These are phyloP conservation scores for Coprinopsis marcescibilis DNA, from an alignment of 768 basidiomycete species.

Conservation along the genomic window DNA sequence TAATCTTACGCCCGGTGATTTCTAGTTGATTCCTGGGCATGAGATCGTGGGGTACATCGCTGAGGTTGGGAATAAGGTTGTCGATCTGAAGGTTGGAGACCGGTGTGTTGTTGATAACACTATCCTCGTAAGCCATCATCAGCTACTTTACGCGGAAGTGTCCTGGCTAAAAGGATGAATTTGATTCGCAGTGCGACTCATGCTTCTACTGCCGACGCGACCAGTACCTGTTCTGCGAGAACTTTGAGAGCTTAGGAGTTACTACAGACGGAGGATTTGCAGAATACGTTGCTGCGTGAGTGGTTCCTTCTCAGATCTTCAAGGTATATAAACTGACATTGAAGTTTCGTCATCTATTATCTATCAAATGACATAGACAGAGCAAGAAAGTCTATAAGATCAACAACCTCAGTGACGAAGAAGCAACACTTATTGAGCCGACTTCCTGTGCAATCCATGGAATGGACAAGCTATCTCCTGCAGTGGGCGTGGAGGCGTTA, in stretches of 20 bases:
- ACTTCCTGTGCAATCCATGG: slow-evolving; percentile 91
- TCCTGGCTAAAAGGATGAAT: slow-evolving; percentile 3
- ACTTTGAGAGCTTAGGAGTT: slow-evolving; percentile 78
- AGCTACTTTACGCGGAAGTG: slow-evolving; percentile 4
- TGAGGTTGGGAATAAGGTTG: slow-evolving; percentile 74
- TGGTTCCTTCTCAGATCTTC: too few species aligned
- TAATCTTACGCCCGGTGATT: too few species aligned
- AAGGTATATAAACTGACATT: too few species aligned
- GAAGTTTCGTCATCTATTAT: too few species aligned
- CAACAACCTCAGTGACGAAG: slow-evolving; percentile 80
- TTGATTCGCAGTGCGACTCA: slow-evolving; percentile 54
- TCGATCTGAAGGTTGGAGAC: slow-evolving; percentile 71
- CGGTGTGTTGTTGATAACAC: slow-evolving; percentile 78
- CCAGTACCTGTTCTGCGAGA: slow-evolving; percentile 76
- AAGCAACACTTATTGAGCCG: slow-evolving; percentile 84
- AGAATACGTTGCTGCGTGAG: slow-evolving; percentile 82
- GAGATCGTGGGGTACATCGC: slow-evolving; percentile 63
- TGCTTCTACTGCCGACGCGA: slow-evolving; percentile 89
- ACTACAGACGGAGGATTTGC: slow-evolving; percentile 84
- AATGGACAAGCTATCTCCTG: slow-evolving; percentile 78
- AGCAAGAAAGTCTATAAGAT: slow-evolving; percentile 82
- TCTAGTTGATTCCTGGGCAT: slow-evolving; percentile 39
- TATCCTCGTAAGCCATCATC: slow-evolving; percentile 47
- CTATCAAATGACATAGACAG: slow-evolving; percentile 22
- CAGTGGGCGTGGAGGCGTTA: slow-evolving; percentile 80